Base-by-base conservation (phyloP, 495 filamentous ascomycete species). In the Ramalina intermedia region DNA sequence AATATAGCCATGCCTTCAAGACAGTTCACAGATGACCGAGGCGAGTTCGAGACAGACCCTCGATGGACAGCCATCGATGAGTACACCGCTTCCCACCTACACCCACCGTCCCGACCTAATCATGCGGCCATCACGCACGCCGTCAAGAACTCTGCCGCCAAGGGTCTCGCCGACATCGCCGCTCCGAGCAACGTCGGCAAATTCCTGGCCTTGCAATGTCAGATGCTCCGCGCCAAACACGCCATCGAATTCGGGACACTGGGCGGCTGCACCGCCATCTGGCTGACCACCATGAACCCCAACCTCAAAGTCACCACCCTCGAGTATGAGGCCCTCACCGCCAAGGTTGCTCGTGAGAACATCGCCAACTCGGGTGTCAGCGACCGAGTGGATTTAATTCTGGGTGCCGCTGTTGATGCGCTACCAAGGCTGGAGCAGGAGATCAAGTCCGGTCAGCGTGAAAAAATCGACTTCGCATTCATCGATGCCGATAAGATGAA, bases 201-300 rank as follows among this genome's bases (percentile, higher is more conserved):
- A 55, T 68, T 68, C 59, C 57, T 70, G 36, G 60, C 70, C 17
- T 51, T 73, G 16, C 56, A 62, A 11, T 63, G 62, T 47, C 58
- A 59, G 20, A 37, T 68, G 17, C 41, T 60, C 4, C 47, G 52
- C 35, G 68, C 66, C 40, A 63, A 64, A 21, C 57, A 61, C 27
- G 64, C 69, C 7, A 69, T 77, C 39, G 73, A 77, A 45, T 55
- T 77, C 38, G 73, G 73, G 24, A 74, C 73, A 0, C 55, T 77
- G 24, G 73, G 73, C 35, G 73, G 67, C 24, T 73, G 73, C 59
- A 68, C 65, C 4, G 61, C 64, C 33, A 75, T 78, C 57, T 75
- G 70, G 63, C 63, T 76, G 37, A 69, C 71, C 18, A 57, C 46
- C 48, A 60, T 64, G 37, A 65, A 55, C 26, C 61, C 58, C 20